phyloP scores from a whole-genome alignment of 306 rosid genomes.

The Carpinus fangiana region DNA sequence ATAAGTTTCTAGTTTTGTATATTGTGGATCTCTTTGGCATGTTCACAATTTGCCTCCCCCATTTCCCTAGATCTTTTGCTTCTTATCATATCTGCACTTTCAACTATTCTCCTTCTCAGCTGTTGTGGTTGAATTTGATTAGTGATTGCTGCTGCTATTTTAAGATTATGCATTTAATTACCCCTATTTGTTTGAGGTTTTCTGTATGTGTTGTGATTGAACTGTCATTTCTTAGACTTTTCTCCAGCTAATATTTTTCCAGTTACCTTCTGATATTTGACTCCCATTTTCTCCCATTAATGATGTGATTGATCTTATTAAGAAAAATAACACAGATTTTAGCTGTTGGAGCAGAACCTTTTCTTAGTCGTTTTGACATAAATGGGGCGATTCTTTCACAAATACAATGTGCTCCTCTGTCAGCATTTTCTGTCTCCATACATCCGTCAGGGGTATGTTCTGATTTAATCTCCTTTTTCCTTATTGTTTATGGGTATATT shows the following conservation, averaged over 20 bases:
- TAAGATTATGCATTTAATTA: neutral
- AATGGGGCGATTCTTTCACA: slow-evolving; percentile 79
- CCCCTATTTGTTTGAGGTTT: neutral
- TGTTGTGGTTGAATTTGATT: neutral
- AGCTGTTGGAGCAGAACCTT: slow-evolving; percentile 85
- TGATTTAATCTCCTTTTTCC: slow-evolving; percentile 8
- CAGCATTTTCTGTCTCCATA: slow-evolving; percentile 73
- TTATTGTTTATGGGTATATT: slow-evolving; percentile 3
- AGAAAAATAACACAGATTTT: slow-evolving; percentile 48
- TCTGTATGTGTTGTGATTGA: neutral
- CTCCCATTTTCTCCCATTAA: neutral
- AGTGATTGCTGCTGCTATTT: neutral
- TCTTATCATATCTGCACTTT: too few species aligned
- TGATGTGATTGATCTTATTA: slow-evolving; percentile 2
- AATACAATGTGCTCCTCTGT: slow-evolving; percentile 83
- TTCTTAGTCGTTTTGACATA: slow-evolving; percentile 71
- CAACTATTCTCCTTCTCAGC: too few species aligned
- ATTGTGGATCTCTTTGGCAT: too few species aligned
- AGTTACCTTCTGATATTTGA: neutral
- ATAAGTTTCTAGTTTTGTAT: too few species aligned
- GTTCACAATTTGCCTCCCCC: too few species aligned
- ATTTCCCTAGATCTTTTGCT: too few species aligned
- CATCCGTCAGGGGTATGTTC: slow-evolving; percentile 77
- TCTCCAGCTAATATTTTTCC: neutral
- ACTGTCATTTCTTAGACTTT: neutral